Conservation (phyloP, 805 yeast genomes). For the Metschnikowia orientalis region DNA sequence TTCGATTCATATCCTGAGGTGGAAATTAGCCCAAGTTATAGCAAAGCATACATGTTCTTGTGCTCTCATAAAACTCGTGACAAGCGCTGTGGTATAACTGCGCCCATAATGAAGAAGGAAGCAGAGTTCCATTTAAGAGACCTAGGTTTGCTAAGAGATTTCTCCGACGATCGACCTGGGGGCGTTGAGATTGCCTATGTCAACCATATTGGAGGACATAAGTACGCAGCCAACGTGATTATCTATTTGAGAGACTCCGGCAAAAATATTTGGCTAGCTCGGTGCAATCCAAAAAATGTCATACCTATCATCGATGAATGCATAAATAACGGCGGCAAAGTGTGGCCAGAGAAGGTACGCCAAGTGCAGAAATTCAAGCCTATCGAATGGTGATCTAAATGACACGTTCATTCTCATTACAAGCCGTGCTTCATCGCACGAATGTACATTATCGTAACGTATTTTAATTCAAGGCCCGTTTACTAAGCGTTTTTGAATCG, state of each 20-base stretch:
- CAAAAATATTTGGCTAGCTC: conserved; percentile 83
- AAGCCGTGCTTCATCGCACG: background rate
- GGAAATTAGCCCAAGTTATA: conserved; percentile 26
- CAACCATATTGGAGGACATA: conserved; percentile 95
- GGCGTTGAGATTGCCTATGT: conserved; percentile 71
- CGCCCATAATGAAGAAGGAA: conserved; percentile 81
- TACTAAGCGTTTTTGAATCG: too few species aligned
- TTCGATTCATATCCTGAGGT: conserved; percentile 24
- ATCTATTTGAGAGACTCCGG: conserved; percentile 64
- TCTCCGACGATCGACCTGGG: conserved; percentile 65
- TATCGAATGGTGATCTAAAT: conserved; percentile 45
- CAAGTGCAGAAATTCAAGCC: conserved; percentile 50
- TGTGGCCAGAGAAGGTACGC: conserved; percentile 69
- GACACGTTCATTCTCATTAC: background rate
- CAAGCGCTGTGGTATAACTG: conserved; percentile 89
- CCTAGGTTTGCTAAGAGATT: conserved; percentile 67
- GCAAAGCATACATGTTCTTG: conserved; percentile 54
- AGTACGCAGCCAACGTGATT: conserved; percentile 84
- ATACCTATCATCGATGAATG: conserved; percentile 73
- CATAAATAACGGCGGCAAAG: conserved; percentile 60
- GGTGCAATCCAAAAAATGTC: conserved; percentile 74
- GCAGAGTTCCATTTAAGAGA: conserved; percentile 71
- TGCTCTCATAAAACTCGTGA: conserved; percentile 93
- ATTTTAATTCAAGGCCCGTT: too few species aligned
- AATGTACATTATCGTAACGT: background rate